Conservation (phyloP, 2,329 filamentous ascomycete genomes). For the Penicillium sp. region DNA sequence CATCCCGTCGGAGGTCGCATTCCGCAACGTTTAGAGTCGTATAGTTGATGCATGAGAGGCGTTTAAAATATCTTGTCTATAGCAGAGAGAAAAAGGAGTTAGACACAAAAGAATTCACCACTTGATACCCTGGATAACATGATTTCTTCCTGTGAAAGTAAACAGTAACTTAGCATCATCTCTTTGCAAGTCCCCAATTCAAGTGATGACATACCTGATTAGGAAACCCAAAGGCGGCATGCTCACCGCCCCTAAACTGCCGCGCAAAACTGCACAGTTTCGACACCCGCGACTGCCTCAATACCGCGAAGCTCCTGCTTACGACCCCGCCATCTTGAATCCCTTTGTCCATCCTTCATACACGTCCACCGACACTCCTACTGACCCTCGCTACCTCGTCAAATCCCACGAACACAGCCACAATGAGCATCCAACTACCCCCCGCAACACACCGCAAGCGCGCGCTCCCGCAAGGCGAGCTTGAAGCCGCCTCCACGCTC, state of each 20-base stretch:
- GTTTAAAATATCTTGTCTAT: slow-evolving; percentile 19
- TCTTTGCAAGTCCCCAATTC: background rate
- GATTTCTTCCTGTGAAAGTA: background rate
- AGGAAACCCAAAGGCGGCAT: slow-evolving; percentile 18
- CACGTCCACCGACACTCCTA: background rate
- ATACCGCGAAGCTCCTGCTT: slow-evolving; percentile 4
- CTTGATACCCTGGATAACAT: slow-evolving; percentile 25
- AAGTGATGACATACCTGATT: slow-evolving; percentile 20
- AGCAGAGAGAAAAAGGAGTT: slow-evolving; percentile 16
- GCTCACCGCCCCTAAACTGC: slow-evolving; percentile 36
- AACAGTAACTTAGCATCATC: background rate
- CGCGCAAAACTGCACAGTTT: slow-evolving; percentile 24
- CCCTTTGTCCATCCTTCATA: background rate
- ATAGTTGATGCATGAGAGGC: slow-evolving; percentile 28
- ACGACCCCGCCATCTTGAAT: slow-evolving; percentile 3
- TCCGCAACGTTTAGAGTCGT: slow-evolving; percentile 50
- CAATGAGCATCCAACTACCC: slow-evolving; percentile 44
- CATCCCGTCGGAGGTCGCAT: slow-evolving; percentile 81
- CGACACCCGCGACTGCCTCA: slow-evolving; percentile 17
- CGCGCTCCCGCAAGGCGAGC: slow-evolving; percentile 63
- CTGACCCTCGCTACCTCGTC: background rate
- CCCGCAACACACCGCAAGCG: slow-evolving; percentile 51
- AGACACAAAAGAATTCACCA: slow-evolving; percentile 16
- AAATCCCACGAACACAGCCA: background rate
- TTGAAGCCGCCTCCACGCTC: slow-evolving; percentile 81